Percentiles rank a stretch among this genome's conserved stretches.
Evolutionary conservation across 2,329 filamentous ascomycete genomes (phyloP).

Genomic region (Escovopsis weberi): DNA sequence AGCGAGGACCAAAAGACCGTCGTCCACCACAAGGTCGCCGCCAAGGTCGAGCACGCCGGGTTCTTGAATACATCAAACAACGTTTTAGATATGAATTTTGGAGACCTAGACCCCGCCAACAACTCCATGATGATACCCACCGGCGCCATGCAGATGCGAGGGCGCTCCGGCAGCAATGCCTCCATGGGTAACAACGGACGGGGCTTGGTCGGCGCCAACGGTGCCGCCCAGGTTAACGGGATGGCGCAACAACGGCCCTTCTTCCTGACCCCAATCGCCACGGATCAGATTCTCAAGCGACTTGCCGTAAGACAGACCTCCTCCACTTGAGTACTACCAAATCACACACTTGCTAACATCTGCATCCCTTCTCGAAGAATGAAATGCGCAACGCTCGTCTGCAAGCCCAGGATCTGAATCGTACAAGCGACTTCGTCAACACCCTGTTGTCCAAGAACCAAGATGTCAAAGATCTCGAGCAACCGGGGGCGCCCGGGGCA

Average conservation of each 20-base stretch:
- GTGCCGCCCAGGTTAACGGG: constrained; percentile 32
- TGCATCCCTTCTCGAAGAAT: constrained; percentile 34
- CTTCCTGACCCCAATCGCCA: constrained; percentile 78
- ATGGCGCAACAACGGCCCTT: constrained; percentile 66
- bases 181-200: constrained; percentile 32
- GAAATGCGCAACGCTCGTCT: constrained; percentile 85
- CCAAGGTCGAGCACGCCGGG: constrained; percentile 90
- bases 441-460: constrained; percentile 58
- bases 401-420: constrained; percentile 71
- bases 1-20: constrained; percentile 98
- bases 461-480: constrained; percentile 42
- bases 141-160: constrained; percentile 55
- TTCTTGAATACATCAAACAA: constrained; percentile 62
- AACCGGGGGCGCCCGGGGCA: constrained; percentile 31
- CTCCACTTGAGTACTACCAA: neutral
- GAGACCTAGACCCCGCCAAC: constrained; percentile 74
- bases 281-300: constrained; percentile 80
- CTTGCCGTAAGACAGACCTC: constrained; percentile 18
- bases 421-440: constrained; percentile 70
- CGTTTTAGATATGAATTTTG: constrained; percentile 78
- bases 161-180: constrained; percentile 53
- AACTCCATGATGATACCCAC: constrained; percentile 57
- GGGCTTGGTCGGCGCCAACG: too few relatives aligned
- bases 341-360: constrained; percentile 10
- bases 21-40: constrained; percentile 94